Base-by-base conservation (phyloP, 2,329 filamentous ascomycete species). In the Fusarium lyarnte region DNA sequence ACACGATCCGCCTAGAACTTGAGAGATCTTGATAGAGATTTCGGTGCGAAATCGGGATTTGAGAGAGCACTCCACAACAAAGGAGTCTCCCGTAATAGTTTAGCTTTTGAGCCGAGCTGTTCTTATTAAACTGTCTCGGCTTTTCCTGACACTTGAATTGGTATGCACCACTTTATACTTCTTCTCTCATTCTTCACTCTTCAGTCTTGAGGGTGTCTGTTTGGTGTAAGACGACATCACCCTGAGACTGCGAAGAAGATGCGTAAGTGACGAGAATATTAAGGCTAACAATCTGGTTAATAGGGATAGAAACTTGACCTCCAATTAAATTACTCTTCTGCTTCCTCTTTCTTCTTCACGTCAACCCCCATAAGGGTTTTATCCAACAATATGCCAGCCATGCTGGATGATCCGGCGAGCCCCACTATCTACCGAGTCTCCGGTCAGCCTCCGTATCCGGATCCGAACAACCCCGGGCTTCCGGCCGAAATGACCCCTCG, bases 391-490 rank as follows among this genome's bases (percentile, higher is more conserved):
- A 94, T 94, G 92, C 91, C 92, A 77, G 92, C 93, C 71, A 92
- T 94, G 82, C 87, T 94, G 78, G 92, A 95, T 79, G 93, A 94
- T 79, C 93, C 93, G 66, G 87, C 88, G 46, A 87, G 90, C 78
- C 88, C 92, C 73, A 89, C 90, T 79, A 90, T 94, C 75, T 90
- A 91, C 83, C 90, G 92, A 70, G 87, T 89, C 58, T 92, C 91
- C 70, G 92, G 92, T 36, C 85, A 87, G 52, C 80, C 85, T 58
- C 92, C 92, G 43, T 93, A 88, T 77, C 91, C 92, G 74, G 86
- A 89, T 72, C 87, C 89, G 62, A 85, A 83, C 43, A 86, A 87
- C 77, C 89, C 90, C 55, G 84, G 90, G 54, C 86, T 95, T 54
- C 93, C 94, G 54, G 81, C 87, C 35, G 89, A 89, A 72, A 92